Conservation (phyloP, 139 green algal genomes). For the Asterochloris sp. region DNA sequence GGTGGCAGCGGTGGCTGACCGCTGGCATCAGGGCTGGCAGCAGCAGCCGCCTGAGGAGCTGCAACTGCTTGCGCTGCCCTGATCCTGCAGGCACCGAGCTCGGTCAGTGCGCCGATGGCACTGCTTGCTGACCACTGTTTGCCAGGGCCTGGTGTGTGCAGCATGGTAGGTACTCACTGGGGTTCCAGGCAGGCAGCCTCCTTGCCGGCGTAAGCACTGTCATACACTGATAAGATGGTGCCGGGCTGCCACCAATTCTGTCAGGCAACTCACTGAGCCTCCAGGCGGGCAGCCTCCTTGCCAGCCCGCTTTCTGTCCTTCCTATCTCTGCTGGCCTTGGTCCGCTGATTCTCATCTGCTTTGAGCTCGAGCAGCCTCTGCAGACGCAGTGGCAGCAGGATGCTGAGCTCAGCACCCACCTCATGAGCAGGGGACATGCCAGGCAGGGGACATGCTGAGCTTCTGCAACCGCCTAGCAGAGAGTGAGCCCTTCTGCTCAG, state of each 20-base stretch:
- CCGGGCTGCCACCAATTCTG: not conserved
- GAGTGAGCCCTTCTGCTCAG: not conserved
- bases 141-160: too few relatives aligned
- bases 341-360: slow-evolving; percentile 23
- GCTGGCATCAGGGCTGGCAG: too few relatives aligned
- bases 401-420: not conserved
- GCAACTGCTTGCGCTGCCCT: too few relatives aligned
- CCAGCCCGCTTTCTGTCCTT: slow-evolving; percentile 29
- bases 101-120: too few relatives aligned
- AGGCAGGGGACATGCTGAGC: not conserved
- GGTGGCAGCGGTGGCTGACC: too few relatives aligned
- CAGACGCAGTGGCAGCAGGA: not conserved
- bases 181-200: too few relatives aligned
- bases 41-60: too few relatives aligned
- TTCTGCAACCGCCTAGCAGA: not conserved
- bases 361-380: slow-evolving; percentile 41
- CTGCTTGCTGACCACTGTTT: too few relatives aligned
- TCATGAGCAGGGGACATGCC: not conserved
- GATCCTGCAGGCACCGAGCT: too few relatives aligned
- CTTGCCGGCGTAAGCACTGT: too few relatives aligned
- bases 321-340: slow-evolving; percentile 11
- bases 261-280: slow-evolving; percentile 28
- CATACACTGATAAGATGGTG: not conserved
- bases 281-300: slow-evolving; percentile 31
- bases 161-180: too few relatives aligned